Conservation (phyloP, 2,329 filamentous ascomycete species). For the Trichoderma harzianum region DNA sequence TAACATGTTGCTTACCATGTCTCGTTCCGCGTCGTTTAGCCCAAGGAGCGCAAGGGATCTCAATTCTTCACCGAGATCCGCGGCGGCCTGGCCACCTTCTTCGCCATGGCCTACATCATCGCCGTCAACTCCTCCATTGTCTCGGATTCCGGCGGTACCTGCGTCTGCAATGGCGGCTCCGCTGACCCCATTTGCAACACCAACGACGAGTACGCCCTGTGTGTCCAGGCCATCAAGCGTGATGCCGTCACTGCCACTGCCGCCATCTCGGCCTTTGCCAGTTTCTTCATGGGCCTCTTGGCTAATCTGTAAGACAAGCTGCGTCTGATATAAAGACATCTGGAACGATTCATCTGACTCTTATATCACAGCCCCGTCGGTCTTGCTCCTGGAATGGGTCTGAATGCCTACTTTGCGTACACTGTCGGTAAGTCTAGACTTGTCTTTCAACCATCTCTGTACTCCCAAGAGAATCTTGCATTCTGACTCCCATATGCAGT, state of each 20-base stretch:
- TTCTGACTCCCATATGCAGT: slow-evolving; percentile 40
- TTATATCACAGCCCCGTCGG: slow-evolving; percentile 31
- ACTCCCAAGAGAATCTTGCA: neutral
- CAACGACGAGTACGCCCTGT: slow-evolving; percentile 61
- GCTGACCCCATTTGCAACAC: slow-evolving; percentile 51
- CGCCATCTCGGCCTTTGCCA: slow-evolving; percentile 73
- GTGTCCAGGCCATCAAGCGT: slow-evolving; percentile 62
- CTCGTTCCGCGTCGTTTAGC: slow-evolving; percentile 39
- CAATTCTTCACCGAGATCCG: slow-evolving; percentile 81
- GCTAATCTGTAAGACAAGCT: slow-evolving; percentile 62
- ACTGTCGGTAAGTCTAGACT: slow-evolving; percentile 41
- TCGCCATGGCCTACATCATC: slow-evolving; percentile 57
- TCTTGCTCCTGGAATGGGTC: slow-evolving; percentile 48
- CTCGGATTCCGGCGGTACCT: slow-evolving; percentile 69
- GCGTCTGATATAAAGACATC: neutral
- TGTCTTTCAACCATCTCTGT: neutral
- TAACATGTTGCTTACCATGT: neutral
- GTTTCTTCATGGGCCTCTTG: slow-evolving; percentile 80
- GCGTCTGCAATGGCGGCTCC: slow-evolving; percentile 59
- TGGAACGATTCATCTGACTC: neutral
- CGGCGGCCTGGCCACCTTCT: slow-evolving; percentile 78
- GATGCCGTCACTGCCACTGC: slow-evolving; percentile 83
- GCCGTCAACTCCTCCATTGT: slow-evolving; percentile 52
- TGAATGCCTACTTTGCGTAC: slow-evolving; percentile 87
- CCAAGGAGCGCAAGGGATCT: slow-evolving; percentile 68